Base-by-base conservation (phyloP, 2,329 filamentous ascomycete genomes). In the Curvularia verruculosa region DNA sequence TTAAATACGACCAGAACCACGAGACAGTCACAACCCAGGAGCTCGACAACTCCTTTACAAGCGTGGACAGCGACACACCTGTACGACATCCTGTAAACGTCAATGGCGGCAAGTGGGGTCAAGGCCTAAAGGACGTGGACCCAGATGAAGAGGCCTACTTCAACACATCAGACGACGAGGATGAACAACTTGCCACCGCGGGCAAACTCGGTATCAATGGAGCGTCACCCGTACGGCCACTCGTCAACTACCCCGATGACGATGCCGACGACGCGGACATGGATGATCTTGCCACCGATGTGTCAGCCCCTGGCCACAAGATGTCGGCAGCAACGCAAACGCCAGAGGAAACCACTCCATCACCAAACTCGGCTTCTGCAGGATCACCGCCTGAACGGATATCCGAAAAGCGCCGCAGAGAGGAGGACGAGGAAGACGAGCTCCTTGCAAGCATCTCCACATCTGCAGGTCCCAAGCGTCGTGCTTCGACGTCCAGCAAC, bases 181-280 rank as follows among this genome's bases (percentile, higher is more conserved):
- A 92, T 12, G 81, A 87, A 18, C 79, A 85, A 15, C 64, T 79
- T 28, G 59, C 72, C 12, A 56, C 62, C 18, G 57, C 69, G 5
- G 68, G 62, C 19, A 79, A 78, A 50, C 57, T 71, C 7, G 63
- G 81, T 10, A 76, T 81, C 6, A 93, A 92, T 64, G 90, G 87
- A 23, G 83, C 83, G 13, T 85, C 86, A 19, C 82, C 87, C 0
- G 77, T 84, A 8, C 77, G 84, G 49, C 90, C 90, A 1, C 80
- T 98, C 21, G 95, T 99, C 31, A 91, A 96, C 74, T 99, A 99
- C 72, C 87, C 89, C 0, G 96, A 96, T 36, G 93, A 97, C 65
- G 94, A 97, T n/a, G 86, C 84, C 9, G 79, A 79, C 10, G 78
- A 80, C 15, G 77, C 77, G 52, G 81, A 83, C 12, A 87, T 89